These are phyloP conservation scores for Aspergillus transmontanensis DNA, from an alignment of 2,329 filamentous ascomycete species.

Conservation along the genomic window DNA sequence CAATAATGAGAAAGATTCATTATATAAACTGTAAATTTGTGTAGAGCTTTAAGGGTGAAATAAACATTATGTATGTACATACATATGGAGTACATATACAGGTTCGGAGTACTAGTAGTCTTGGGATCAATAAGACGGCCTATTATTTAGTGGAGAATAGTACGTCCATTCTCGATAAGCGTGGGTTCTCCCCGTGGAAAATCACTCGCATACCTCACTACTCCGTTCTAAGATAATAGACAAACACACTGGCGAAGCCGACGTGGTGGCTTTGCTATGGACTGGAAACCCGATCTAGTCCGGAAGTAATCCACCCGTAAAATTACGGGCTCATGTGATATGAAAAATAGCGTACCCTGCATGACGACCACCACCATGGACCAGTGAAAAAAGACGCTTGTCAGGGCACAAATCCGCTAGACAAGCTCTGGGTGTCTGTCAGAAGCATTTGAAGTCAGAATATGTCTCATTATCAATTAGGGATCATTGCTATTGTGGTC, in stretches of 20 bases:
- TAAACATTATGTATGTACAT: not conserved
- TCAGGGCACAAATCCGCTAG: not conserved
- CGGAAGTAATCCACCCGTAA: slow-evolving; percentile 8
- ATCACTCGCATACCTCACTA: slow-evolving; percentile 2
- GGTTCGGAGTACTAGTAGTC: not conserved
- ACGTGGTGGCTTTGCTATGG: not conserved
- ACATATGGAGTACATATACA: not conserved
- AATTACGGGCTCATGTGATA: slow-evolving; percentile 11
- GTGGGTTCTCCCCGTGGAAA: not conserved
- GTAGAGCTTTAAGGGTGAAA: not conserved
- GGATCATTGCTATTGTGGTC: slow-evolving; percentile 12
- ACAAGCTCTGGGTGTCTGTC: not conserved
- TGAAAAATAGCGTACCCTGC: slow-evolving; percentile 7
- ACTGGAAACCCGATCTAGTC: slow-evolving; percentile 5
- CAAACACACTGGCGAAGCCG: not conserved
- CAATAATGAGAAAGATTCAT: not conserved
- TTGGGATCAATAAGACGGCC: not conserved
- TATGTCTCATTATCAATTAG: slow-evolving; percentile 8
- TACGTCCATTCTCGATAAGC: not conserved
- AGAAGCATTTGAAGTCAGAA: not conserved
- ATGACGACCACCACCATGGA: not conserved
- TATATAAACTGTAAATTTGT: not conserved
- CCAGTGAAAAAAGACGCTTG: not conserved
- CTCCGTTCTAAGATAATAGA: not conserved
- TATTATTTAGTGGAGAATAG: not conserved